Conservation (phyloP, 768 basidiomycete species). For the Tephrocybe sp. region DNA sequence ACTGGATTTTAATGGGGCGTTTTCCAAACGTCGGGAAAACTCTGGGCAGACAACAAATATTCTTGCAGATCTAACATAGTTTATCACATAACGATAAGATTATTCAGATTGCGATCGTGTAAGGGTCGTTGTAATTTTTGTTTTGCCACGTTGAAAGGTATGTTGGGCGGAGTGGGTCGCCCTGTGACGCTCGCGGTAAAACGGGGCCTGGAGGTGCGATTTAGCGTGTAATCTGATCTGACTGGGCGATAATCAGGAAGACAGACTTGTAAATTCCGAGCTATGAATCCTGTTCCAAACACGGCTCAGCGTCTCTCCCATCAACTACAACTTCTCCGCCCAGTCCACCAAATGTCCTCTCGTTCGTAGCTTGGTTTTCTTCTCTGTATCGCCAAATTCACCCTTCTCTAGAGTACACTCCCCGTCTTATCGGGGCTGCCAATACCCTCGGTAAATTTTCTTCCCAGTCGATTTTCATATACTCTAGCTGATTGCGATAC, state of each 20-base stretch:
- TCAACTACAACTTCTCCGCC: constrained; percentile 58
- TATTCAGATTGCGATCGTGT: constrained; percentile 1
- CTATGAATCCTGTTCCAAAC: constrained; percentile 39
- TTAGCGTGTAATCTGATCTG: constrained; percentile 17
- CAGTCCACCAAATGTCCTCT: constrained; percentile 47
- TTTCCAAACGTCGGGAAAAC: constrained; percentile 48
- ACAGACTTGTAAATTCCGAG: constrained; percentile 27
- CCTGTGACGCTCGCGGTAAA: constrained; percentile 5
- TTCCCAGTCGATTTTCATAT: constrained; percentile 9
- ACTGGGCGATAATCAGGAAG: constrained; percentile 20
- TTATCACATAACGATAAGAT: constrained; percentile 15
- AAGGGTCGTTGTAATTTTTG: constrained; percentile 9
- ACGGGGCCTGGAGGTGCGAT: constrained; percentile 14
- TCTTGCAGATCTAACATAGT: constrained; percentile 27
- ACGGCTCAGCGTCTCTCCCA: constrained; percentile 55
- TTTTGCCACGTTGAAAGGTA: constrained; percentile 1
- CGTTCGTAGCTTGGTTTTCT: constrained; percentile 26
- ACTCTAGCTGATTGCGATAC: constrained; percentile 19
- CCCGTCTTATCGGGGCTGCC: constrained; percentile 81
- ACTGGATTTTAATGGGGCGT: constrained; percentile 80
- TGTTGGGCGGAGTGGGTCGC: constrained; percentile 8
- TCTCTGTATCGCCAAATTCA: constrained; percentile 7
- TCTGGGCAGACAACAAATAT: constrained; percentile 28
- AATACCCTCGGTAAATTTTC: constrained; percentile 81
- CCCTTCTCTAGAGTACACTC: constrained; percentile 51